These are phyloP conservation scores for Aspergillus tamarii DNA, from an alignment of 2,329 filamentous ascomycete species.

Conservation along the genomic window DNA sequence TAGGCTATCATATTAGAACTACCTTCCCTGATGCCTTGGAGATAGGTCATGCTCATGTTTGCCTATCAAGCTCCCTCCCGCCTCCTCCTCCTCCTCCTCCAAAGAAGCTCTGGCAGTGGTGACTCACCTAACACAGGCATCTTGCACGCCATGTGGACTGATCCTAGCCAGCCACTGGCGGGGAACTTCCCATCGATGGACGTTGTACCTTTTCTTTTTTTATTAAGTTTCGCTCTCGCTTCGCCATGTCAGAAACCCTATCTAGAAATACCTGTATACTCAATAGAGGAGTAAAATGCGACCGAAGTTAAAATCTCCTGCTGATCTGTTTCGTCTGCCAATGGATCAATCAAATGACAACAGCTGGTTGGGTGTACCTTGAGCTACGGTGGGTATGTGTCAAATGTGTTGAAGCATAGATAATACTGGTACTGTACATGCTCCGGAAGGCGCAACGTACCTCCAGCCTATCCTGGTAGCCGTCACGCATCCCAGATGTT, in stretches of 20 bases:
- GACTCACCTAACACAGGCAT: not conserved
- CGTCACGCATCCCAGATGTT: not conserved
- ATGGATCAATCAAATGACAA: not conserved
- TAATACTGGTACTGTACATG: not conserved
- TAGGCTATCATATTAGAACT: not conserved
- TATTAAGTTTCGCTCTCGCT: not conserved
- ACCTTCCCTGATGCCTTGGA: too few species aligned
- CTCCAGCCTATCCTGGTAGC: not conserved
- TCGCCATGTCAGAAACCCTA: constrained; percentile 2
- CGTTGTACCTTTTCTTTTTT: not conserved
- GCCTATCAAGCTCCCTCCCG: too few species aligned
- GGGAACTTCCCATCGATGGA: not conserved
- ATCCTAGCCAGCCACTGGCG: not conserved
- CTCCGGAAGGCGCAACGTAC: not conserved
- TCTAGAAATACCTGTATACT: not conserved
- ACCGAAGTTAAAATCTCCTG: not conserved
- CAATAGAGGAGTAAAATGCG: not conserved
- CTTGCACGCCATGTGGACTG: not conserved
- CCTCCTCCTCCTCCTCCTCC: too few species aligned
- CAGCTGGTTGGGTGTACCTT: not conserved
- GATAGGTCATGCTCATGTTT: too few species aligned
- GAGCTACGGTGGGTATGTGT: not conserved
- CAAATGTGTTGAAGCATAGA: not conserved
- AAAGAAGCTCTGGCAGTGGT: not conserved
- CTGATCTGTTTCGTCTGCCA: not conserved